Percentiles rank a stretch among this genome's conserved stretches.
Conservation (phyloP, 2,329 filamentous ascomycete species). For the Sarocladium brachiariae region DNA sequence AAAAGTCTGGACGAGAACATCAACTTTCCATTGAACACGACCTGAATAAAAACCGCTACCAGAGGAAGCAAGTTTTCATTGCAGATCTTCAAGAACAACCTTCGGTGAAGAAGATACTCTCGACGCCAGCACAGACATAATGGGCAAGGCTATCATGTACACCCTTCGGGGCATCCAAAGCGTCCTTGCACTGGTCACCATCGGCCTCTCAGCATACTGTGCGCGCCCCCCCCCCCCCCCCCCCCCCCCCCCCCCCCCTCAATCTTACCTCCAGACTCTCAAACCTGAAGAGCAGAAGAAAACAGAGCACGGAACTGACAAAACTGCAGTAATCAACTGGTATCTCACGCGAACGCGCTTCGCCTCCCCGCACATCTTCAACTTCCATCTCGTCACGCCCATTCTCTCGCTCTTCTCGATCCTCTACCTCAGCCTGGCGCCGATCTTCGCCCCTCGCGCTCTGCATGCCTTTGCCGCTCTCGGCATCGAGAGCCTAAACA, state of each 20-base stretch:
- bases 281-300: too few species aligned
- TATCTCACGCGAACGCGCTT: constrained; percentile 49
- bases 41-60: too few species aligned
- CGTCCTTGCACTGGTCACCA: neutral
- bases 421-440: constrained; percentile 43
- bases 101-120: too few species aligned
- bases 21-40: too few species aligned
- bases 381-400: constrained; percentile 50
- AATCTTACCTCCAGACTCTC: too few species aligned
- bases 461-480: constrained; percentile 43
- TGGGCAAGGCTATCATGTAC: constrained; percentile 8
- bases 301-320: too few species aligned
- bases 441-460: constrained; percentile 36
- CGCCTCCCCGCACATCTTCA: constrained; percentile 47
- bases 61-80: neutral
- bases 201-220: constrained; percentile 4
- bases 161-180: neutral
- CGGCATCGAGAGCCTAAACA: constrained; percentile 43
- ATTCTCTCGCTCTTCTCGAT: constrained; percentile 49
- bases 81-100: neutral
- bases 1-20: too few species aligned
- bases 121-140: neutral
- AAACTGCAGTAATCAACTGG: constrained; percentile 57
- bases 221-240: neutral
- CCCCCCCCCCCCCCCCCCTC: neutral